These are phyloP conservation scores for Sphaerulina vaccinii DNA, from an alignment of 2,329 filamentous ascomycete genomes.

Conservation along the genomic window DNA sequence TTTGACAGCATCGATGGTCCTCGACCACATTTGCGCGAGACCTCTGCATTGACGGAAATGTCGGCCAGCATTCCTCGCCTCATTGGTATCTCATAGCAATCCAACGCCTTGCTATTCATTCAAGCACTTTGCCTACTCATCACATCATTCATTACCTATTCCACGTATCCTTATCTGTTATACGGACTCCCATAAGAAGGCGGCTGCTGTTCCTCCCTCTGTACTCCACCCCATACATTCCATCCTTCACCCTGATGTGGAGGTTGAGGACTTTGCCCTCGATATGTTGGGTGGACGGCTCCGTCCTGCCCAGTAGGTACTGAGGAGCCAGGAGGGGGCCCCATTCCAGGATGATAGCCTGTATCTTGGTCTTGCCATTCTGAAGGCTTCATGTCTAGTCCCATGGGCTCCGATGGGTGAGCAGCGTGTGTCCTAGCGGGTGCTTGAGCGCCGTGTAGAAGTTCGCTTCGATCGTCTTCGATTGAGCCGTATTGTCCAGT, in stretches of 20 bases:
- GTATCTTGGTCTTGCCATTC: slow-evolving; percentile 15
- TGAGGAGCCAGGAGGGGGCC: slow-evolving; percentile 14
- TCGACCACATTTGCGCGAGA: too few species aligned
- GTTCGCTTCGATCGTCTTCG: slow-evolving; percentile 33
- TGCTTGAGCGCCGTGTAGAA: slow-evolving; percentile 27
- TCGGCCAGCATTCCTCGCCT: too few species aligned
- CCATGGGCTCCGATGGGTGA: slow-evolving; percentile 3
- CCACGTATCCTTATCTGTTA: slow-evolving; percentile 3
- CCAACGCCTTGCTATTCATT: neutral
- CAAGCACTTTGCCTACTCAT: neutral
- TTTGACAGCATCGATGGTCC: too few species aligned
- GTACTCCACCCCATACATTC: slow-evolving; percentile 20
- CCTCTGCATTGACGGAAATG: too few species aligned
- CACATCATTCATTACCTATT: neutral
- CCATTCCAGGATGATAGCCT: slow-evolving; percentile 30
- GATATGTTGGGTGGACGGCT: slow-evolving; percentile 21
- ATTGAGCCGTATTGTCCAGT: slow-evolving; percentile 8
- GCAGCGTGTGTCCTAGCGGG: slow-evolving; percentile 9
- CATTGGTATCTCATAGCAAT: neutral
- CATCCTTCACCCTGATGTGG: slow-evolving; percentile 8
- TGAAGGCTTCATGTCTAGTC: slow-evolving; percentile 18
- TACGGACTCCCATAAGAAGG: slow-evolving; percentile 15
- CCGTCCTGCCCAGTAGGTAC: slow-evolving; percentile 14
- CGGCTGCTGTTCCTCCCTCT: slow-evolving; percentile 7
- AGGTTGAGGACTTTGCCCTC: slow-evolving; percentile 14